Evolutionary conservation across 2,329 filamentous ascomycete species (phyloP).

Genomic region (Davidsoniella australis): DNA sequence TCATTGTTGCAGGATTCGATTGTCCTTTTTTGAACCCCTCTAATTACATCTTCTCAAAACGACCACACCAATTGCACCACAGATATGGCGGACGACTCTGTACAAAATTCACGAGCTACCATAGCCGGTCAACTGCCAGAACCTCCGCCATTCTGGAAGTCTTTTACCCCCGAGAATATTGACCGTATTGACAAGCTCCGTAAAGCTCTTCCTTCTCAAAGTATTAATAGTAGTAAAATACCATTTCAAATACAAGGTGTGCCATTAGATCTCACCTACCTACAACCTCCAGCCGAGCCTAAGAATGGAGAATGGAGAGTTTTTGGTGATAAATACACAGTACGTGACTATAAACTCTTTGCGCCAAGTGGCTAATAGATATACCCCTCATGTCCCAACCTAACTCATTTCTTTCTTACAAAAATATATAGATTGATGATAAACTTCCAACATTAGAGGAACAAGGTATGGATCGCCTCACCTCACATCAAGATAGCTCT

Average conservation of each 20-base stretch:
- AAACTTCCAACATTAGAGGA: slow-evolving; percentile 50
- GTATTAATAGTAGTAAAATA: not conserved
- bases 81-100: slow-evolving; percentile 38
- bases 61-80: not conserved
- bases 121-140: slow-evolving; percentile 59
- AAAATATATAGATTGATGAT: slow-evolving; percentile 32
- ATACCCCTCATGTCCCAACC: not conserved
- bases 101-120: slow-evolving; percentile 25
- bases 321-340: slow-evolving; percentile 52
- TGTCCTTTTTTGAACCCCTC: not conserved
- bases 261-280: slow-evolving; percentile 53
- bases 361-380: not conserved
- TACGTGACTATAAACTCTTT: slow-evolving; percentile 16
- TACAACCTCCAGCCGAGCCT: slow-evolving; percentile 69
- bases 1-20: too few species aligned
- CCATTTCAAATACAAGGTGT: slow-evolving; percentile 24
- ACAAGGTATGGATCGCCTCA: slow-evolving; percentile 52
- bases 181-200: slow-evolving; percentile 33
- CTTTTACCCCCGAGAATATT: slow-evolving; percentile 66
- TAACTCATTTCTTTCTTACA: not conserved
- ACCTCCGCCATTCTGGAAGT: slow-evolving; percentile 77
- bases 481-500: slow-evolving; percentile 22
- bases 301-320: slow-evolving; percentile 51
- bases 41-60: not conserved
- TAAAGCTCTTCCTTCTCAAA: slow-evolving; percentile 15